Conservation (phyloP, 805 yeast genomes). For the Ogataea parapolymorpha region DNA sequence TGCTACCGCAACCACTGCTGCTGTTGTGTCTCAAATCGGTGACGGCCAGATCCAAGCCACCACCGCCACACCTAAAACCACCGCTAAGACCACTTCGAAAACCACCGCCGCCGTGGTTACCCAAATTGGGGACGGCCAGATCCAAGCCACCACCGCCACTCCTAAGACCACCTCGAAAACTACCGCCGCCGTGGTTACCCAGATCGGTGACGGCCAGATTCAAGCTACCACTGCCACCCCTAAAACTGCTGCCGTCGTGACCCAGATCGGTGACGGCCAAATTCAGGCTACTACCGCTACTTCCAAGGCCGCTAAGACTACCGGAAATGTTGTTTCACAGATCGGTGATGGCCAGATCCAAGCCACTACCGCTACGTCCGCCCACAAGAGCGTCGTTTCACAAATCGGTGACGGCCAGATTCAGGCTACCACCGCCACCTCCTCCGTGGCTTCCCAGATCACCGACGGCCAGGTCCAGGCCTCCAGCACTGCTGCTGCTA, state of each 20-base stretch:
- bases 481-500: slow-evolving; percentile 32
- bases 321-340: slow-evolving; percentile 29
- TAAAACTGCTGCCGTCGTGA: slow-evolving; percentile 16
- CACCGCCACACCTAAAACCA: slow-evolving; percentile 1
- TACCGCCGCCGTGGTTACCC: slow-evolving; percentile 34
- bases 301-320: slow-evolving; percentile 19
- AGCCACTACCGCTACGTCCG: slow-evolving; percentile 25
- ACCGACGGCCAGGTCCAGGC: slow-evolving; percentile 46
- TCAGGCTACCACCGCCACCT: slow-evolving; percentile 39
- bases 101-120: slow-evolving; percentile 23
- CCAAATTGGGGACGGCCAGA: slow-evolving; percentile 29
- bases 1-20: slow-evolving; percentile 5
- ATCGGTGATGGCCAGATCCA: slow-evolving; percentile 40
- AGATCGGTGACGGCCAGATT: slow-evolving; percentile 10
- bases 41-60: slow-evolving; percentile 28
- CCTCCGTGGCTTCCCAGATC: slow-evolving; percentile 35
- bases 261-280: slow-evolving; percentile 28
- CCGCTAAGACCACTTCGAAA: slow-evolving; percentile 27
- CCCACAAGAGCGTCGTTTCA: slow-evolving; percentile 12
- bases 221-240: slow-evolving; percentile 41
- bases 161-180: slow-evolving; percentile 22
- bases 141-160: slow-evolving; percentile 23
- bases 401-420: slow-evolving; percentile 50
- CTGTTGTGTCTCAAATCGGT: slow-evolving; percentile 24
- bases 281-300: slow-evolving; percentile 39